Evolutionary conservation across 2,329 filamentous ascomycete genomes (phyloP), one percentile per base, ranked within the genome.

Genomic region (Trichoderma oligosporum): DNA sequence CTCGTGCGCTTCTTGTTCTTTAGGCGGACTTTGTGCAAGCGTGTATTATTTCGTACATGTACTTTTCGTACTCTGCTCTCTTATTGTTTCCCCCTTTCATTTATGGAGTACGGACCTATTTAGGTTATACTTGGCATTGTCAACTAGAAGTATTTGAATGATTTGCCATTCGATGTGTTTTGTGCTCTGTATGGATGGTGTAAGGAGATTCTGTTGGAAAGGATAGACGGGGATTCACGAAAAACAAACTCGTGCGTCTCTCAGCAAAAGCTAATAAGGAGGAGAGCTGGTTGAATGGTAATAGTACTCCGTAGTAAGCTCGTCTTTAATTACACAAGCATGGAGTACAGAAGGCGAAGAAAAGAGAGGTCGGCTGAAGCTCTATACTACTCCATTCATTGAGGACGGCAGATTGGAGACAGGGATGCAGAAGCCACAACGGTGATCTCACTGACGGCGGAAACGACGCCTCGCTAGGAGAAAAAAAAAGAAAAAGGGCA

Each of bases 131-230:
- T 18, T 44, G 39, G 20, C 46, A 14, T 38, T 49, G 46, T 20
- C n/a, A 22, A 31, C 18, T 39, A 22, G 47, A 51, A 51, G 39
- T 35, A 39, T 16, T 51, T 35, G 47, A 36, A 42, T 52, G 48
- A 52, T 52, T n/a, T 41, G 48, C 48, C 48, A 35, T 29, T 27
- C 38, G 36, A 36, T 42, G 48, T 31, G 25, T 41, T 42, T 42
- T 36, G 47, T 51, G 6, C 27, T 11, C 27, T 31, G 11, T 11
- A 11, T 6, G 6, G 27, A 24, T n/a, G 35, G 35, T n/a, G 36
- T 33, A 12, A 52, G 48, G 36, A 52, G 48, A 52, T 42, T 42
- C n/a, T n/a, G 48, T 41, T 36, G 48, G 35, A 52, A 14, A 35
- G 29, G 27, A 29, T 42, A 52, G 48, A 52, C 41, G 47, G 48